Conservation (phyloP, 257 asterid species). For the Primulina tabacum region DNA sequence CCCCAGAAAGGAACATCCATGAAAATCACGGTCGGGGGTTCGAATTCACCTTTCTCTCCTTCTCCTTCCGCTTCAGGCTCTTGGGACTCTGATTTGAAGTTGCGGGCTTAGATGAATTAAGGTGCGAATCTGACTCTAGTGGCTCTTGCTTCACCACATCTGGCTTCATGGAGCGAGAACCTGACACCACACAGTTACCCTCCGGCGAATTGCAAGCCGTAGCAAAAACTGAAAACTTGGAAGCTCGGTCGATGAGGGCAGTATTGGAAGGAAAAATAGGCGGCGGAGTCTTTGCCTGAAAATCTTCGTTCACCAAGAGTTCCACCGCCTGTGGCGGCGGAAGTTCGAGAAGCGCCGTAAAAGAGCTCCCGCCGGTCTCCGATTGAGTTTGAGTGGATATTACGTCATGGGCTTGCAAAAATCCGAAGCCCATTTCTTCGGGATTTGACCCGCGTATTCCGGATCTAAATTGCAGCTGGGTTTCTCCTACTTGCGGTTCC, state of each 20-base stretch:
- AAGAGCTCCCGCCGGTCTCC: constrained; percentile 53
- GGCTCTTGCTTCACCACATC: constrained; percentile 68
- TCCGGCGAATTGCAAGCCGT: constrained; percentile 40
- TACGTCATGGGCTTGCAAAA: constrained; percentile 40
- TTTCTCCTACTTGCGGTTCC: constrained; percentile 34
- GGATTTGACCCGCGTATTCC: constrained; percentile 26
- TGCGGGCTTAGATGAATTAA: constrained; percentile 51
- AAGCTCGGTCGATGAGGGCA: constrained; percentile 62
- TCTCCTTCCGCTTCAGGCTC: constrained; percentile 69
- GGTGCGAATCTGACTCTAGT: constrained; percentile 53
- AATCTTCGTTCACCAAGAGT: constrained; percentile 61
- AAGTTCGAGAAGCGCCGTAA: constrained; percentile 87
- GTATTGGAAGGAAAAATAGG: constrained; percentile 60
- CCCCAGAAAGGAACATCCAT: neutral
- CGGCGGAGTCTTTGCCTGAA: constrained; percentile 35
- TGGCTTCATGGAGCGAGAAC: constrained; percentile 32
- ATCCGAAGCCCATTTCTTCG: constrained; percentile 32
- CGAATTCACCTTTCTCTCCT: constrained; percentile 70
- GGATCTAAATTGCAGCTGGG: constrained; percentile 54
- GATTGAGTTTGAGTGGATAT: constrained; percentile 36
- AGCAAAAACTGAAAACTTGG: constrained; percentile 63
- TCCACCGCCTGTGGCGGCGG: constrained; percentile 89
- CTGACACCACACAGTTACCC: constrained; percentile 23
- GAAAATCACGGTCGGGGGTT: neutral
- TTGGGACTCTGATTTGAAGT: constrained; percentile 51